Percentiles rank a stretch among this genome's conserved stretches.
Evolutionary conservation across 1,139 yeast genomes (phyloP).

Genomic region (Suhomyces bolitotheri): DNA sequence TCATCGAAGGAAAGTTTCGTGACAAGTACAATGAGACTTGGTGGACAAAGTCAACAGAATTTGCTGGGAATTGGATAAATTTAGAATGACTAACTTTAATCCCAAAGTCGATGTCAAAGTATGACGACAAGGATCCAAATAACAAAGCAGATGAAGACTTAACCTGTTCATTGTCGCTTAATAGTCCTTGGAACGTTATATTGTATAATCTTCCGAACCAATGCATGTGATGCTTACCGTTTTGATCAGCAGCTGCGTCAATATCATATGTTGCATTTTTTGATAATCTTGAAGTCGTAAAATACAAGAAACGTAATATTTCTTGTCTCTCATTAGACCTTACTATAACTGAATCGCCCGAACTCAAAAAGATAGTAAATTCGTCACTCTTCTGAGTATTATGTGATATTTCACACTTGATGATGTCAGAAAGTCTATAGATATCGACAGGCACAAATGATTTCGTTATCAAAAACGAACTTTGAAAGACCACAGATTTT

Average conservation of each 20-base stretch:
- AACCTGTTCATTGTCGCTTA: constrained; percentile 58
- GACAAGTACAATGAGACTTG: constrained; percentile 63
- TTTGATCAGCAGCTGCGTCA: constrained; percentile 10
- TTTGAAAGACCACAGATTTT: constrained; percentile 26
- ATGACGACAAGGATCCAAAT: constrained; percentile 61
- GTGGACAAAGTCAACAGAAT: constrained; percentile 64
- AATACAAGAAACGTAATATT: constrained; percentile 66
- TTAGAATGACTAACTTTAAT: constrained; percentile 56
- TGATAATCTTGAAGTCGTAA: constrained; percentile 57
- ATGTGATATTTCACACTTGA: constrained; percentile 51
- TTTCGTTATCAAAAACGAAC: constrained; percentile 25
- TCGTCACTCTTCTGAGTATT: constrained; percentile 30
- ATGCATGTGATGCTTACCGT: constrained; percentile 21
- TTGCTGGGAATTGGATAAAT: constrained; percentile 72
- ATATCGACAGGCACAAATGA: constrained; percentile 54
- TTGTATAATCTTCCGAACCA: constrained; percentile 64
- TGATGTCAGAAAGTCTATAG: constrained; percentile 50
- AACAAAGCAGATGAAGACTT: constrained; percentile 65
- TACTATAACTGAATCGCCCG: constrained; percentile 49
- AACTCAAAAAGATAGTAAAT: constrained; percentile 56
- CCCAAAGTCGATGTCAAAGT: constrained; percentile 64
- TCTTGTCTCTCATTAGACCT: constrained; percentile 64
- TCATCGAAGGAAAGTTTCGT: constrained; percentile 54
- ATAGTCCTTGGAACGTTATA: constrained; percentile 66
- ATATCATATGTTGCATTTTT: constrained; percentile 24